Base-by-base conservation (phyloP, 1,284 basidiomycete genomes). In the Sanghuangporus weigelae region DNA sequence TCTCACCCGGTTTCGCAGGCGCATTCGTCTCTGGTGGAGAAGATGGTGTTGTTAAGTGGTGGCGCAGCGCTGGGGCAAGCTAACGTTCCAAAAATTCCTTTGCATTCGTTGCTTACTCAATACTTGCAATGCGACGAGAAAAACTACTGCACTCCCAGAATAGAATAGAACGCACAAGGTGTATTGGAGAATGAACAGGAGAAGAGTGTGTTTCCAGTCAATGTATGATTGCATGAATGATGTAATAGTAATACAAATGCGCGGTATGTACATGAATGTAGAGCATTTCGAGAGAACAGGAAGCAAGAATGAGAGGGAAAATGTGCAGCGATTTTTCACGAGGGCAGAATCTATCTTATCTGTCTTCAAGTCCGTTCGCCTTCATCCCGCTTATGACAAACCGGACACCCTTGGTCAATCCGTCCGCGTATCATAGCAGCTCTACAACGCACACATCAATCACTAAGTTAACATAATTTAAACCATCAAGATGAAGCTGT, bases 11-110 rank as follows among this genome's bases (percentile, higher is more conserved):
- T 19, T 76, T 81, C 48, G 78, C 84, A 35, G 83, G 85, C 62
- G 85, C 86, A 23, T 95, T 95, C 72, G 86, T 93, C 8, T 86
- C 81, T 60, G 92, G 89, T 12, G 90, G 91, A 2, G 90, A 94
- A 68, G 92, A 95, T 68, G 90, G 89, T 8, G 72, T 81, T 3
- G 86, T 94, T 14, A 81, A 84, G 67, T 91, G 91, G 85, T 92
- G 86, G 85, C 80, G 87, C 68, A 82, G 84, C 44, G 89, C 89
- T 3, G 90, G 89, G 23, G 71, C 75, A 39, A 70, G 71, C 39
- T 77, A 59, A 72, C 31, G 3, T 5, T 31, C 19, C 11, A 44
- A 0, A 31, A 31, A 31, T 31, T 31, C 26, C 26, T 31, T 31
- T 31, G 26, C 26, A 31, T n/a, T 14, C 16, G 16, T 46, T 21